These are phyloP conservation scores for Moricandia arvensis DNA, from an alignment of 345 rosid genomes.

Conservation along the genomic window DNA sequence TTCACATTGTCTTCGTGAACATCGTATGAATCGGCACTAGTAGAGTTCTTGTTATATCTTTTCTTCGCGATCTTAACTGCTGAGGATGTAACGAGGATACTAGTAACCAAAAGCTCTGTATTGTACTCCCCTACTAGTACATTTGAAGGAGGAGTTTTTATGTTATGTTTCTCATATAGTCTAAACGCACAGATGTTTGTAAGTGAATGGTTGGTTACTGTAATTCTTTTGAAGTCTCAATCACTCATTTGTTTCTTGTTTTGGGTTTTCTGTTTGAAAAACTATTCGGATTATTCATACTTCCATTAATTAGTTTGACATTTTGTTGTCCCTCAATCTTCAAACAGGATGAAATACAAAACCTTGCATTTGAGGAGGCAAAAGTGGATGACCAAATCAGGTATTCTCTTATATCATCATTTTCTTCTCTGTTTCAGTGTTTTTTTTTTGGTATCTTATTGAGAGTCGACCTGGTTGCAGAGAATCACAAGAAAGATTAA, in stretches of 20 bases:
- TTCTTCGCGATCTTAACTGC: neutral
- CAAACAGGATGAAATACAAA: slow-evolving; percentile 75
- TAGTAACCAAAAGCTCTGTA: neutral
- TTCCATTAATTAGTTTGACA: slow-evolving; percentile 3
- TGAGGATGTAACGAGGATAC: neutral
- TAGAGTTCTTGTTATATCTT: slow-evolving; percentile 1
- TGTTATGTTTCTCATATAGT: slow-evolving; percentile 3
- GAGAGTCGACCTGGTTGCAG: slow-evolving; percentile 52
- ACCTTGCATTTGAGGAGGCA: slow-evolving; percentile 64
- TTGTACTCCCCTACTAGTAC: neutral
- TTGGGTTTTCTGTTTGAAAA: slow-evolving; percentile 3
- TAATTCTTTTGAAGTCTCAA: neutral
- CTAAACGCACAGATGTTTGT: neutral
- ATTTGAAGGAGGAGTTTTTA: neutral
- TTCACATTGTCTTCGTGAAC: neutral
- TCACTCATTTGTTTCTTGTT: slow-evolving; percentile 5
- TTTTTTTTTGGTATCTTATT: slow-evolving; percentile 22
- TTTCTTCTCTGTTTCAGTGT: neutral
- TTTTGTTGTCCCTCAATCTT: slow-evolving; percentile 9
- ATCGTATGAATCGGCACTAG: slow-evolving; percentile 12
- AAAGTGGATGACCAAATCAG: slow-evolving; percentile 45
- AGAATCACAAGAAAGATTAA: slow-evolving; percentile 81
- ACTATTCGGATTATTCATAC: neutral
- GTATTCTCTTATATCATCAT: slow-evolving; percentile 9
- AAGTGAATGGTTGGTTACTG: neutral